Percentiles rank a stretch among this genome's conserved stretches.
phyloP scores from a whole-genome alignment of 2,329 filamentous ascomycete genomes.

The Colletotrichum theobromicola region DNA sequence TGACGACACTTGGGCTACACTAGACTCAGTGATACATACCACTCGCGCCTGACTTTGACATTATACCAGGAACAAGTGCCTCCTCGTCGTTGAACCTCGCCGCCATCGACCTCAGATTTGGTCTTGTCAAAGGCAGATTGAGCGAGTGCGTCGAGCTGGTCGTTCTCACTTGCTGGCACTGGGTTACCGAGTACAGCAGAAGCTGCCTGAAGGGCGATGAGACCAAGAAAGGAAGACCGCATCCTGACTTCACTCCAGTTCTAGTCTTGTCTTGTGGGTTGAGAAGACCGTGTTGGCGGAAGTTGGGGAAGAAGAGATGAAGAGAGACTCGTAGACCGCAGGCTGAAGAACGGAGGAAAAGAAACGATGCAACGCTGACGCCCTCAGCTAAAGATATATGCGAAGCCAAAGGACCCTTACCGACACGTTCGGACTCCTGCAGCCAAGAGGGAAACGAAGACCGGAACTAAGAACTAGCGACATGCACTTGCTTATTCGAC shows the following conservation, averaged over 20 bases:
- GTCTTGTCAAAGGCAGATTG: conserved; percentile 28
- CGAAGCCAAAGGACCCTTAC: not conserved
- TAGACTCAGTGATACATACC: conserved; percentile 23
- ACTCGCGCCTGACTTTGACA: conserved; percentile 34
- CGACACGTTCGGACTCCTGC: not conserved
- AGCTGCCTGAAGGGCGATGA: conserved; percentile 23
- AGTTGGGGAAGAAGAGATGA: not conserved
- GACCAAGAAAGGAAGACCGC: not conserved
- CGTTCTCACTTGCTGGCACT: not conserved
- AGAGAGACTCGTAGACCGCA: too few relatives aligned
- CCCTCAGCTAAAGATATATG: not conserved
- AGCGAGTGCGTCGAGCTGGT: conserved; percentile 14
- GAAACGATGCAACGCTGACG: not conserved
- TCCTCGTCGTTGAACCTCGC: conserved; percentile 23
- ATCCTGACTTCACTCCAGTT: conserved; percentile 9
- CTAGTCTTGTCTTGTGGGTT: not conserved
- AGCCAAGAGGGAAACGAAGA: not conserved
- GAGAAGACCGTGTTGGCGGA: conserved; percentile 27
- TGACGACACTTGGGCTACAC: too few relatives aligned
- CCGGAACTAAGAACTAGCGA: not conserved
- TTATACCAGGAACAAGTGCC: conserved; percentile 28
- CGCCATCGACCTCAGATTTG: conserved; percentile 20
- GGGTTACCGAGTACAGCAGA: conserved; percentile 11
- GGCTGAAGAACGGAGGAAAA: not conserved
- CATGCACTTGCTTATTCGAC: not conserved